These are phyloP conservation scores for Graphiopsis chlorocephala DNA, from an alignment of 2,329 filamentous ascomycete genomes.

Conservation along the genomic window DNA sequence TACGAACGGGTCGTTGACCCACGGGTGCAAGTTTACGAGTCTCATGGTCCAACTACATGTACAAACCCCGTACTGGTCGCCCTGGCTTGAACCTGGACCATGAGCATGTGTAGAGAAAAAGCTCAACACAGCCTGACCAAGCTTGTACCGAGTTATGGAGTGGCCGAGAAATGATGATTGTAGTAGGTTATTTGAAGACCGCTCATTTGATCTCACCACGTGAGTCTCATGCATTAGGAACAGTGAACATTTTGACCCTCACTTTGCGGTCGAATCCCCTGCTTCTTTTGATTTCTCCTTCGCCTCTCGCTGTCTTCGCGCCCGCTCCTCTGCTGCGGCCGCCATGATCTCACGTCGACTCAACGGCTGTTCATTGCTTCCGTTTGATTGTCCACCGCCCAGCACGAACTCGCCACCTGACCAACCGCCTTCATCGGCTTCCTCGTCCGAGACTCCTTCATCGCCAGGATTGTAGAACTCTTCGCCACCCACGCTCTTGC, in stretches of 20 bases:
- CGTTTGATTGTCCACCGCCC: constrained; percentile 28
- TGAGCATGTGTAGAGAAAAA: neutral
- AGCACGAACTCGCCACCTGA: constrained; percentile 73
- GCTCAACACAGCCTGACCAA: neutral
- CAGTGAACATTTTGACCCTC: neutral
- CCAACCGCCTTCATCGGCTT: constrained; percentile 72
- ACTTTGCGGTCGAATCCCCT: constrained; percentile 17
- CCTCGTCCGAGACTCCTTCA: constrained; percentile 46
- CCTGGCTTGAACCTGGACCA: neutral
- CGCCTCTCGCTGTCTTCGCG: constrained; percentile 51
- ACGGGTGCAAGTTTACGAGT: neutral
- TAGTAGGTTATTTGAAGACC: neutral
- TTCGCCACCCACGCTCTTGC: constrained; percentile 58
- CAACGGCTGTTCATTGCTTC: constrained; percentile 41
- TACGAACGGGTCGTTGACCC: neutral
- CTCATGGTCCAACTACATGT: neutral
- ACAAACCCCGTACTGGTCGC: neutral
- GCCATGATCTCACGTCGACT: constrained; percentile 73
- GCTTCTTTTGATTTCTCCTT: constrained; percentile 36
- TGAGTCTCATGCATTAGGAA: neutral
- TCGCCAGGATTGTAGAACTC: constrained; percentile 57
- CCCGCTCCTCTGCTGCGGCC: constrained; percentile 67
- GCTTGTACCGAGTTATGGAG: neutral
- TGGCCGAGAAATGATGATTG: neutral
- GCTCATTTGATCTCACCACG: neutral